Evolutionary conservation across 2,329 filamentous ascomycete genomes (phyloP), one percentile per base, ranked within the genome.

Genomic region (Didymella sp.): DNA sequence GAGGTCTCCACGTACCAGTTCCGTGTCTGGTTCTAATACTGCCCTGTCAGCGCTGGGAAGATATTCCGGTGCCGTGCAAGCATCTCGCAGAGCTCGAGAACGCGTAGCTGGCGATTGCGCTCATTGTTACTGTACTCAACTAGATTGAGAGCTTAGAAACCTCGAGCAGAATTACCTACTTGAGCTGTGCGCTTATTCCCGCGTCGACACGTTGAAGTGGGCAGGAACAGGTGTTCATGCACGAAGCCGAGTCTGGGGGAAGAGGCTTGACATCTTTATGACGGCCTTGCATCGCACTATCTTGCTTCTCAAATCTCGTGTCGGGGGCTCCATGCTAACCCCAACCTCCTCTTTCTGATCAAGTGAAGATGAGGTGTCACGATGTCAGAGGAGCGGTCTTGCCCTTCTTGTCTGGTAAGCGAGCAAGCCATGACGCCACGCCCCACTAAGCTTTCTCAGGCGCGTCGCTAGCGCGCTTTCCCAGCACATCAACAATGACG

Each of bases 371-470:
- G 30, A 13, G 7, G 15, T 33, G 30, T 33, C 30, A 33, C 30
- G 12, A 31, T 15, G 30, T 8, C 15, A 17, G 6, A 19, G 15
- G n/a, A 37, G 3, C 33, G n/a, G 2, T 12, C 28, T 13, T 15
- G n/a, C 33, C 33, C 33, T 5, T 27, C 5, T 27, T 27, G 7
- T 37, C 33, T 37, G n/a, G n/a, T 27, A 4, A 37, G 33, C 33
- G 17, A 37, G 15, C 37, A 40, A 46, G 51, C 51, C 28, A 43
- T 54, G 51, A 54, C 43, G 51, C 43, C 43, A 30, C 28, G 48
- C 51, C 51, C 43, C 43, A 53, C 51, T 15, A 47, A 45, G 42
- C 43, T 17, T 33, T 35, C n/a, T n/a, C n/a, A 46, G 41, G 50
- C 50, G 42, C 33, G 9, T n/a, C 41, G 9, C 9, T 30, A 43